A percentile compares a stretch with the other conserved stretches of the same genome.
These are phyloP conservation scores for Entomortierella chlamydospora DNA, from an alignment of 192 early-diverging fungal species.

Conservation along the genomic window DNA sequence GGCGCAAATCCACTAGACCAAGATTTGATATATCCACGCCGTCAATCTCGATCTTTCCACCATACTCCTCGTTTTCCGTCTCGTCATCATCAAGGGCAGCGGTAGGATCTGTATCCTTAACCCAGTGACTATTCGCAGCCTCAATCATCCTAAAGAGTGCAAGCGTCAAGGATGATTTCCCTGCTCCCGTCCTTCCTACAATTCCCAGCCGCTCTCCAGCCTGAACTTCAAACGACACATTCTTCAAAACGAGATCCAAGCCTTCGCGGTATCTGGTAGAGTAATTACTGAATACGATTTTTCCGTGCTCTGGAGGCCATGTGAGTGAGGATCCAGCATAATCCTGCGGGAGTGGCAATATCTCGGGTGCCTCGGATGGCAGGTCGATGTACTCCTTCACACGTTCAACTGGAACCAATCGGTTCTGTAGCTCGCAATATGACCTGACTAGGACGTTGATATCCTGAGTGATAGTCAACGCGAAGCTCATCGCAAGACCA, in stretches of 20 bases:
- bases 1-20: constrained; percentile 70
- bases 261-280: constrained; percentile 84
- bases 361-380: constrained; percentile 82
- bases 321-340: constrained; percentile 34
- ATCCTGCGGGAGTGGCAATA: constrained; percentile 51
- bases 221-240: constrained; percentile 66
- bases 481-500: constrained; percentile 65
- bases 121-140: constrained; percentile 60
- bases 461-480: constrained; percentile 79
- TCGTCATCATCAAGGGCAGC: constrained; percentile 65
- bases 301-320: constrained; percentile 82
- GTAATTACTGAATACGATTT: constrained; percentile 78
- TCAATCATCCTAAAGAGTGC: constrained; percentile 65
- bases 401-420: constrained; percentile 86
- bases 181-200: constrained; percentile 66
- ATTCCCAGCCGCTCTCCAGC: constrained; percentile 80
- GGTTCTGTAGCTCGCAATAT: constrained; percentile 87
- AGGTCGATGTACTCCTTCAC: constrained; percentile 84
- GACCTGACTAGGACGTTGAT: constrained; percentile 87
- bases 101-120: constrained; percentile 69
- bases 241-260: constrained; percentile 81
- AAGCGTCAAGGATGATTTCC: constrained; percentile 64
- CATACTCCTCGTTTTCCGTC: constrained; percentile 54
- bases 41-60: constrained; percentile 66
- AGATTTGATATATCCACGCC: constrained; percentile 69